These are phyloP conservation scores for Cyberlindnera xishuangbannaensis DNA, from an alignment of 805 yeast species.

Conservation along the genomic window DNA sequence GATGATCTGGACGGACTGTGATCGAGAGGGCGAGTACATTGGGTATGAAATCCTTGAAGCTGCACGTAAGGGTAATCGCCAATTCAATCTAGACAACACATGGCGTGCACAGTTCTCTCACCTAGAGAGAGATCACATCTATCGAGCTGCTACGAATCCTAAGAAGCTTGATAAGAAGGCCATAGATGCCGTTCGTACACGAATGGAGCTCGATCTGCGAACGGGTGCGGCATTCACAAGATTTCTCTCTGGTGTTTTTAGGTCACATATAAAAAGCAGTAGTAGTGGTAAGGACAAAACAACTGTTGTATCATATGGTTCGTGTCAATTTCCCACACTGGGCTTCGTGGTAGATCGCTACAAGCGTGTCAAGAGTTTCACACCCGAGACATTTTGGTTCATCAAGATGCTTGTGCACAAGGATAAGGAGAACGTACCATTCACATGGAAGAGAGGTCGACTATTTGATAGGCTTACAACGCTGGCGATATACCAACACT, in stretches of 20 bases:
- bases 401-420: constrained; percentile 49
- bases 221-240: constrained; percentile 90
- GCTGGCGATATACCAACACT: constrained; percentile 58
- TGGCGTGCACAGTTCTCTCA: constrained; percentile 86
- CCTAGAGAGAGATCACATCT: constrained; percentile 67
- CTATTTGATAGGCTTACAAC: constrained; percentile 70
- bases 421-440: constrained; percentile 33
- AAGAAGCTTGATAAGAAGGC: constrained; percentile 54
- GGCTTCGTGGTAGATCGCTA: constrained; percentile 95
- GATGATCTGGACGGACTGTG: constrained; percentile 99
- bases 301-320: constrained; percentile 62
- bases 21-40: constrained; percentile 91
- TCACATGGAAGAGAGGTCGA: constrained; percentile 69
- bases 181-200: constrained; percentile 78
- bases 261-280: constrained; percentile 11
- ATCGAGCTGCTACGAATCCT: constrained; percentile 71
- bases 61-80: constrained; percentile 47
- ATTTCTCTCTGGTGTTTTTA: constrained; percentile 54
- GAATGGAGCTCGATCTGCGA: constrained; percentile 83
- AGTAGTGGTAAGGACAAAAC: constrained; percentile 7
- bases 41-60: constrained; percentile 76
- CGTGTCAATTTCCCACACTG: constrained; percentile 94
- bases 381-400: constrained; percentile 78
- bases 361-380: constrained; percentile 64
- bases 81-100: constrained; percentile 41